Evolutionary conservation across 148 eudicot genomes (phyloP).

Genomic region (Rhododendron griersonianum): DNA sequence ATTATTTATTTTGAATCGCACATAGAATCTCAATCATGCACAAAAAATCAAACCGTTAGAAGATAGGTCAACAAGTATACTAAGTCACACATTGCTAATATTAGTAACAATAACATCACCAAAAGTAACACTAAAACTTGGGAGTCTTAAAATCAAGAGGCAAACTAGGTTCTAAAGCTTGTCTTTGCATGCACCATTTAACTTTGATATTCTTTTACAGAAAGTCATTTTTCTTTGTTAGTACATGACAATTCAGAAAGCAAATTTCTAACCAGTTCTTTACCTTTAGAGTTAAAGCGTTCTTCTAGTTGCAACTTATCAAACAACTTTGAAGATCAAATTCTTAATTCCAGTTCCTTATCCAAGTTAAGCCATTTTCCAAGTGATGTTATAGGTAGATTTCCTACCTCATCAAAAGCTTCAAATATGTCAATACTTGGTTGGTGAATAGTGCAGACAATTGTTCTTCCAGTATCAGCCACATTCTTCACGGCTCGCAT

Average conservation of each 20-base stretch:
- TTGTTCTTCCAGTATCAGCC: too few species aligned
- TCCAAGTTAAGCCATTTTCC: not conserved
- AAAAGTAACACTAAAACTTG: not conserved
- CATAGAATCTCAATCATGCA: not conserved
- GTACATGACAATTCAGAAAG: not conserved
- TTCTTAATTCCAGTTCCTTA: not conserved
- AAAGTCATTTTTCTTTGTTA: not conserved
- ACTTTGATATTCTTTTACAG: not conserved
- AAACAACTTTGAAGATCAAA: not conserved
- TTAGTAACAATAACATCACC: not conserved
- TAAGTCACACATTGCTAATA: not conserved
- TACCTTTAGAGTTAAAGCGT: too few species aligned
- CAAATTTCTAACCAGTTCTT: not conserved
- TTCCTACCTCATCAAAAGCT: slow-evolving; percentile 73
- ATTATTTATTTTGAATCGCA: not conserved
- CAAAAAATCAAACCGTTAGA: not conserved
- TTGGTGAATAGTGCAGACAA: too few species aligned
- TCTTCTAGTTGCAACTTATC: not conserved
- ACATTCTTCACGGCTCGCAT: too few species aligned
- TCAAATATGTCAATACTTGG: slow-evolving; percentile 33
- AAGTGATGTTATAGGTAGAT: not conserved
- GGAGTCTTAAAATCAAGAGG: not conserved
- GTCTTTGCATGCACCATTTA: not conserved
- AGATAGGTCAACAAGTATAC: not conserved
- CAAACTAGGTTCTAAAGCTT: not conserved